A percentile compares a stretch with the other conserved stretches of the same genome.
phyloP scores from a whole-genome alignment of 306 rosid species.

The Cicer judaicum region DNA sequence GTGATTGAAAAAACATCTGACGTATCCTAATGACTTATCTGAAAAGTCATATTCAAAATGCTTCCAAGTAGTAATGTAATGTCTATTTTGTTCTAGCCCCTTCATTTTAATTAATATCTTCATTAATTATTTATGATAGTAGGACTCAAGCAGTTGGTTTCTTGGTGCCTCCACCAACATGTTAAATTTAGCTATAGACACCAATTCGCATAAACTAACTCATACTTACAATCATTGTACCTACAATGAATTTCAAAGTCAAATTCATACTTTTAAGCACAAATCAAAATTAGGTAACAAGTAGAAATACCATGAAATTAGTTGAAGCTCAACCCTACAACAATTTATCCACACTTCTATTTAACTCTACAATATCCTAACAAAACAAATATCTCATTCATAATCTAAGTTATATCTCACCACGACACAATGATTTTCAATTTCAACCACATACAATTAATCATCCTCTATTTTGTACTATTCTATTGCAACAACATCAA shows the following conservation, averaged over 20 bases:
- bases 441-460: slow-evolving; percentile 7
- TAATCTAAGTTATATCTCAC: not conserved
- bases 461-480: slow-evolving; percentile 4
- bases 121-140: no score
- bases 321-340: not conserved
- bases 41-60: no score
- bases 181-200: no score
- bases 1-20: no score
- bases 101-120: no score
- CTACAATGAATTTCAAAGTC: not conserved
- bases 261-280: slow-evolving; percentile 29
- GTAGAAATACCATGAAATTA: slow-evolving; percentile 34
- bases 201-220: not conserved
- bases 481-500: slow-evolving; percentile 23
- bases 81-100: no score
- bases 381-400: not conserved
- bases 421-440: slow-evolving; percentile 28
- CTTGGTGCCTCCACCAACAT: no score
- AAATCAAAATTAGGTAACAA: slow-evolving; percentile 25
- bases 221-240: not conserved
- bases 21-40: no score
- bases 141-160: no score
- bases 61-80: no score
- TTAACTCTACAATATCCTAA: not conserved
- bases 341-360: not conserved